These are phyloP conservation scores for Thelonectria blattea DNA, from an alignment of 2,329 filamentous ascomycete genomes.

Conservation along the genomic window DNA sequence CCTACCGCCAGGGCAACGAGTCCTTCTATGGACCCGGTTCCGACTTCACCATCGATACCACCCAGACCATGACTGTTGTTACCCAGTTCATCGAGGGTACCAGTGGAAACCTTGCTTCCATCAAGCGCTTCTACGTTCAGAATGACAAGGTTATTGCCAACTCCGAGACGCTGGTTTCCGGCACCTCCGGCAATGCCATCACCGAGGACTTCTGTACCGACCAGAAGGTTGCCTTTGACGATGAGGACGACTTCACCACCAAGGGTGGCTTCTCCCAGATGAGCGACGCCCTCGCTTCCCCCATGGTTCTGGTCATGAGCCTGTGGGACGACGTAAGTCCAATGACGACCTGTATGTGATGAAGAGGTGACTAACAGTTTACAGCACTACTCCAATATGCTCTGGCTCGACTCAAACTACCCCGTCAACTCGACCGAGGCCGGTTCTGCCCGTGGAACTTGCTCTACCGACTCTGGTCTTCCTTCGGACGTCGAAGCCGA, in stretches of 20 bases:
- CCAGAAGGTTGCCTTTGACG: constrained; percentile 63
- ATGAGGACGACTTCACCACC: constrained; percentile 57
- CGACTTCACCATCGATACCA: constrained; percentile 63
- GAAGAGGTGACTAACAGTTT: not conserved
- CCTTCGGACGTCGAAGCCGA: constrained; percentile 56
- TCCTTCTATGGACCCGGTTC: constrained; percentile 65
- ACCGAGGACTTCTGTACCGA: constrained; percentile 62
- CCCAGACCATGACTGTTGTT: constrained; percentile 65
- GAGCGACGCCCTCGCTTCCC: constrained; percentile 49
- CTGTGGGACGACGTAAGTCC: constrained; percentile 63
- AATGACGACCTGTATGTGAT: no score
- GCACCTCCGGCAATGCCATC: constrained; percentile 53
- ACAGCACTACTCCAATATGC: constrained; percentile 68
- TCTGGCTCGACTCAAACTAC: constrained; percentile 74
- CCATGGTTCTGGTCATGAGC: constrained; percentile 56
- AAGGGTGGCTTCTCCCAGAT: constrained; percentile 64
- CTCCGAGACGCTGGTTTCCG: constrained; percentile 47
- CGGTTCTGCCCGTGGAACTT: constrained; percentile 60
- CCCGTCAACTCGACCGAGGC: constrained; percentile 53
- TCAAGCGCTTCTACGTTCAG: constrained; percentile 70
- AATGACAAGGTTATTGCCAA: constrained; percentile 63
- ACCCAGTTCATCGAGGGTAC: constrained; percentile 63
- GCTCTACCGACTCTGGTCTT: constrained; percentile 57
- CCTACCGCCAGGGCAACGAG: constrained; percentile 67
- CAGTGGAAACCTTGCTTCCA: constrained; percentile 61